phyloP scores from a whole-genome alignment of 1,284 basidiomycete species.

The Malassezia globosa region DNA sequence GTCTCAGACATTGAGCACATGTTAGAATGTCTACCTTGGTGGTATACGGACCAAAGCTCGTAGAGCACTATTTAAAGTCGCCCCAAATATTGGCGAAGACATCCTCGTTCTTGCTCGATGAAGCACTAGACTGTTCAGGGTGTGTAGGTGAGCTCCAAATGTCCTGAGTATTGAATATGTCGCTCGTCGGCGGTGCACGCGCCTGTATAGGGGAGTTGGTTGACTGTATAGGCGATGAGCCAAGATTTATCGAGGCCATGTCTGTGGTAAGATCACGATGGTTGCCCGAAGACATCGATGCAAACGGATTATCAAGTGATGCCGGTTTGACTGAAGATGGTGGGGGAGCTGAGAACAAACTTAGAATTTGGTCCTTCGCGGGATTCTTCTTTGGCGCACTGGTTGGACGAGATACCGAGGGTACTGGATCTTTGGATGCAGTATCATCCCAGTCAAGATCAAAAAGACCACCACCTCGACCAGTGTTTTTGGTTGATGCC shows the following conservation, averaged over 20 bases:
- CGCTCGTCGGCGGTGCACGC: not conserved
- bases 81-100: constrained; percentile 46
- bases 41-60: too few species aligned
- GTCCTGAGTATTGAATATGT: constrained; percentile 32
- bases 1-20: too few species aligned
- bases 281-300: too few species aligned
- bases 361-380: constrained; percentile 69
- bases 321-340: not conserved
- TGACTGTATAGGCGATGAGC: not conserved
- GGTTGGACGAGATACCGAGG: not conserved
- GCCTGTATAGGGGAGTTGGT: constrained; percentile 16
- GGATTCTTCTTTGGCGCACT: constrained; percentile 44
- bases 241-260: not conserved
- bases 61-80: constrained; percentile 42
- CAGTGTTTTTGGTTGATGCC: constrained; percentile 33
- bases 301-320: too few species aligned
- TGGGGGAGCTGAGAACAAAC: constrained; percentile 54
- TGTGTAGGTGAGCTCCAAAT: constrained; percentile 23
- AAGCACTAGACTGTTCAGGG: not conserved
- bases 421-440: not conserved
- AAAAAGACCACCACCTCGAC: constrained; percentile 59
- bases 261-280: too few species aligned
- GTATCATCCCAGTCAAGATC: constrained; percentile 63
- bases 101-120: constrained; percentile 20
- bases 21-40: too few species aligned